A percentile compares a stretch with the other conserved stretches of the same genome.
Conservation (phyloP, 2,329 filamentous ascomycete genomes). For the Raffaelea deltoideospora region DNA sequence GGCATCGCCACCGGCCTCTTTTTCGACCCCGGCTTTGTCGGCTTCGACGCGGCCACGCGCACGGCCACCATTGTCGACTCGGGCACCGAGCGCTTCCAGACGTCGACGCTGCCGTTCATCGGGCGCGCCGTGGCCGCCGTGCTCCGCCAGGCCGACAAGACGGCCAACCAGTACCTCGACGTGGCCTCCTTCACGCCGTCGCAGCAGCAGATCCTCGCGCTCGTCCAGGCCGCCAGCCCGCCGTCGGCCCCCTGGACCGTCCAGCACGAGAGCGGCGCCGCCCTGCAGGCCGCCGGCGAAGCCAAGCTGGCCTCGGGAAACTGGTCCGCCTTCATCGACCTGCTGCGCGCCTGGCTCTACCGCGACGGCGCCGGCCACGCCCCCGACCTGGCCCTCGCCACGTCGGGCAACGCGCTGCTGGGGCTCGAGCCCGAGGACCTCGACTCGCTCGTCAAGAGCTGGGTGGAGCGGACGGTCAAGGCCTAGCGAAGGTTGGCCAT, state of each 20-base stretch:
- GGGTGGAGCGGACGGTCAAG: slow-evolving; percentile 2
- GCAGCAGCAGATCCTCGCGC: slow-evolving; percentile 39
- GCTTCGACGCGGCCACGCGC: slow-evolving; percentile 11
- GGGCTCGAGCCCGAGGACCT: slow-evolving; percentile 10
- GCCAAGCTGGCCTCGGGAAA: slow-evolving; percentile 26
- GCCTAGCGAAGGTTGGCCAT: neutral
- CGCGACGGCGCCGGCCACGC: slow-evolving; percentile 19
- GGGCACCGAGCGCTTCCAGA: slow-evolving; percentile 12
- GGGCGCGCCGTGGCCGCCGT: slow-evolving; percentile 13
- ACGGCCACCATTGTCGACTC: slow-evolving; percentile 22
- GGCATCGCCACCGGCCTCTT: slow-evolving; percentile 15
- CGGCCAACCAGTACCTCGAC: slow-evolving; percentile 34
- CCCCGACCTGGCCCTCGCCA: slow-evolving; percentile 9
- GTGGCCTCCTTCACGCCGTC: slow-evolving; percentile 39
- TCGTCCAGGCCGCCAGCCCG: slow-evolving; percentile 33
- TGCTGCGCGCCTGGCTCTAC: slow-evolving; percentile 17
- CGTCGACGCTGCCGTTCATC: slow-evolving; percentile 13
- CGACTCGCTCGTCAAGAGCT: slow-evolving; percentile 5
- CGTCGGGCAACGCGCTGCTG: slow-evolving; percentile 14
- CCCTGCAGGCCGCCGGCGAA: slow-evolving; percentile 21
- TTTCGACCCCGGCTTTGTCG: slow-evolving; percentile 31
- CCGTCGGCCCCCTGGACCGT: slow-evolving; percentile 32
- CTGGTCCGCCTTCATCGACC: slow-evolving; percentile 16
- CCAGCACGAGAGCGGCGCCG: slow-evolving; percentile 17
- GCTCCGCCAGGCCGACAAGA: slow-evolving; percentile 14